Evolutionary conservation across 2,329 filamentous ascomycete species (phyloP).

Genomic region (Blastomyces parvus): DNA sequence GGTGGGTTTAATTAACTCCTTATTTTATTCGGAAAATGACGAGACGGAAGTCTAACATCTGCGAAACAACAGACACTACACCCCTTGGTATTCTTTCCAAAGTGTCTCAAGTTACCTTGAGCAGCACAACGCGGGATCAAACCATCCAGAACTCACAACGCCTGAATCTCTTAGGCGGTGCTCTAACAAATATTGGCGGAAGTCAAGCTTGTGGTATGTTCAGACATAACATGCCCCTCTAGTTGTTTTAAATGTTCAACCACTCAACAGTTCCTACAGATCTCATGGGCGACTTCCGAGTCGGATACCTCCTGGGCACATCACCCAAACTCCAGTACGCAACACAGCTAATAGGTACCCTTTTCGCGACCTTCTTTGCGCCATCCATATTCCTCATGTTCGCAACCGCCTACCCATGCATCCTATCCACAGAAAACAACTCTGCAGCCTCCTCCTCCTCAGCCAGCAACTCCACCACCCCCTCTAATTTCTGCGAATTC

Average conservation of each 20-base stretch:
- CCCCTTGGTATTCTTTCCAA: constrained; percentile 59
- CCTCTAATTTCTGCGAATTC: constrained; percentile 44
- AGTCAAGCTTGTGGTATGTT: constrained; percentile 12
- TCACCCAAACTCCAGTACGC: constrained; percentile 57
- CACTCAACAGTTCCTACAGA: constrained; percentile 35
- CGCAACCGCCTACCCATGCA: constrained; percentile 59
- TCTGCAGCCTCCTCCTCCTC: not conserved
- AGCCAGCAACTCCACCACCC: not conserved
- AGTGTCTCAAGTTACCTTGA: constrained; percentile 59
- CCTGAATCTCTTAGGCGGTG: constrained; percentile 56
- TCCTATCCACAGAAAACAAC: constrained; percentile 36
- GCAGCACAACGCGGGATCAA: constrained; percentile 48
- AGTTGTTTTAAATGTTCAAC: constrained; percentile 31
- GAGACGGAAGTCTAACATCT: not conserved
- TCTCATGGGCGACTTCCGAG: constrained; percentile 55
- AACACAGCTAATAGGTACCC: constrained; percentile 53
- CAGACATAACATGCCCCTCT: not conserved
- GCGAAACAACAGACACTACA: constrained; percentile 42
- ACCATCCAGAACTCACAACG: constrained; percentile 46
- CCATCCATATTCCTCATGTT: constrained; percentile 60
- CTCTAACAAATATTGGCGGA: constrained; percentile 10
- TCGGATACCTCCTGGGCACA: constrained; percentile 57
- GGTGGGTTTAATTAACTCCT: constrained; percentile 7
- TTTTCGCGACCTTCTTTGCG: constrained; percentile 57
- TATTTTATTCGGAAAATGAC: not conserved